Base-by-base conservation (phyloP, 2,329 filamentous ascomycete genomes). In the Curvularia lunata region DNA sequence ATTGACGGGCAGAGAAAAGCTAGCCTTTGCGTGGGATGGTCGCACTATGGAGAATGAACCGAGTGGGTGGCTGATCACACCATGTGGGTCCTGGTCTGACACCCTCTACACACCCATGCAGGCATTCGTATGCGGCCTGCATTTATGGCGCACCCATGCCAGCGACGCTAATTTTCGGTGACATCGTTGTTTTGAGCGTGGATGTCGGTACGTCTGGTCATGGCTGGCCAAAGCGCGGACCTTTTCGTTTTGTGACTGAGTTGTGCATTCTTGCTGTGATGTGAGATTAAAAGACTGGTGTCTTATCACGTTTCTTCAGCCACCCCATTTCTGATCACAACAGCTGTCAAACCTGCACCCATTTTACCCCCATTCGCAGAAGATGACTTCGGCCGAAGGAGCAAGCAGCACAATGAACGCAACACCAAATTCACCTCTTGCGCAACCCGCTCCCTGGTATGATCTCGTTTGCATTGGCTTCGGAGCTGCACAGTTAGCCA, bases 391-490 rank as follows among this genome's bases (percentile, higher is more conserved):
- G 4, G 59, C 62, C 5, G 60, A 68, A 52, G 64, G 66, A 21
- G 37, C 61, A 6, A 40, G 46, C 41, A 62, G 42, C 16, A 56
- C 56, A 13, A 54, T 62, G 43, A 54, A 67, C 8, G 51, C 54
- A 9, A 54, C 50, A 21, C 61, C 64, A 10, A 56, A 41, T 32
- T 63, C 66, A 27, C 58, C 67, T 12, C 56, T 60, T 41, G 37
- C 62, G 18, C 56, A 61, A 41, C 28, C 57, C 8, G 54, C 62
- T 10, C 48, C 59, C 51, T 68, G 54, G 12, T 75, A 69, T 53
- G 73, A 77, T 50, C 61, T 75, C 23, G 63, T 77, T n/a, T 74
- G 70, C 57, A 64, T 77, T 43, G 74, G 74, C 9, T 77, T 77
- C 47, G 70, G 74, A 7, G 71, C 73, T 45, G 70, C 72, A 37